Percentiles rank a stretch among this genome's conserved stretches.
Conservation (phyloP, 257 asterid genomes). For the Solanum ossicruentum region DNA sequence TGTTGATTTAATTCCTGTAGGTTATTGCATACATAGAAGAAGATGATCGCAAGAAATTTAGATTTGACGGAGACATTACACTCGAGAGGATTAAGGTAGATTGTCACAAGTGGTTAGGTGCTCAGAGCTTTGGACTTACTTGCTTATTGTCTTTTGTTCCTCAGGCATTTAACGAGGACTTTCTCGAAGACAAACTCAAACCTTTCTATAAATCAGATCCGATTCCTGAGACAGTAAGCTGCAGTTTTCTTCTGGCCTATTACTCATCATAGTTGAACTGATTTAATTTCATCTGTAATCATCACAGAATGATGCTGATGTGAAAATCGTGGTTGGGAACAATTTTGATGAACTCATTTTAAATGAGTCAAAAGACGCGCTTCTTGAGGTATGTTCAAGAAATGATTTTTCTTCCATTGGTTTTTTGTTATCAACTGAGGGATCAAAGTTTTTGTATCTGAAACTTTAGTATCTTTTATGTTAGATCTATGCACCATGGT, state of each 20-base stretch:
- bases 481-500: constrained; percentile 95
- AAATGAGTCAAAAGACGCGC: constrained; percentile 85
- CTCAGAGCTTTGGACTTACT: neutral
- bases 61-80: constrained; percentile 46
- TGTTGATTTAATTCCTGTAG: constrained; percentile 17
- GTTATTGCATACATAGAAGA: constrained; percentile 52
- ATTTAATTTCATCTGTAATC: neutral
- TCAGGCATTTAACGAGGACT: constrained; percentile 62
- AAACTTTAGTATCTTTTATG: neutral
- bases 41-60: constrained; percentile 52
- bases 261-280: neutral
- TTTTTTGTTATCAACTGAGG: neutral
- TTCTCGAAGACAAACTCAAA: constrained; percentile 60
- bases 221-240: constrained; percentile 62
- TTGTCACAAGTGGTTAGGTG: neutral
- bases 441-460: neutral
- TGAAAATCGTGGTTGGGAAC: constrained; percentile 41
- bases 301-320: constrained; percentile 51
- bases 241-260: neutral
- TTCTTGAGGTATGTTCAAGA: constrained; percentile 63
- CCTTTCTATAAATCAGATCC: constrained; percentile 91
- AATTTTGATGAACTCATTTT: constrained; percentile 19
- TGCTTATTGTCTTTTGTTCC: constrained; percentile 1
- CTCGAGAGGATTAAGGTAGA: constrained; percentile 65
- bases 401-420: neutral